Percentiles rank a stretch among this genome's conserved stretches.
phyloP scores from a whole-genome alignment of 2,329 filamentous ascomycete genomes.

The Penicillium sp. region DNA sequence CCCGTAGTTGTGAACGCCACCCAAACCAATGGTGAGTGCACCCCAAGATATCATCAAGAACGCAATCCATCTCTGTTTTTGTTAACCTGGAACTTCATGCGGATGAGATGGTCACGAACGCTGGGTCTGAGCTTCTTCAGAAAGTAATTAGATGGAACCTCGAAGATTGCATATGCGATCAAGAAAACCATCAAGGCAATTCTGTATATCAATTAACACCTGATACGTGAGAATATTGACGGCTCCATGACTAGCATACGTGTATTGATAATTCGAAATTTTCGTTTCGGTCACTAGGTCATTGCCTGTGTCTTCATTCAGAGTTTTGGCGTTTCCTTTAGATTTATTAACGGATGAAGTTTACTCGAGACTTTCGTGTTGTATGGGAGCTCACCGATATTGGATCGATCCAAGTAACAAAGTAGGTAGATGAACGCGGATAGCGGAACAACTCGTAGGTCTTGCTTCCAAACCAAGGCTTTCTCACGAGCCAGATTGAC shows the following conservation, averaged over 20 bases:
- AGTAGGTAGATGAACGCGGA: slow-evolving; percentile 42
- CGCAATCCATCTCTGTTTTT: slow-evolving; percentile 40
- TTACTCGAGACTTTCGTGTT: background rate
- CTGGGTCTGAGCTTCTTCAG: slow-evolving; percentile 7
- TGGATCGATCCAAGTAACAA: slow-evolving; percentile 38
- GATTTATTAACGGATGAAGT: no score
- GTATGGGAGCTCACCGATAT: slow-evolving; percentile 27
- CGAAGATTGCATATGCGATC: slow-evolving; percentile 30
- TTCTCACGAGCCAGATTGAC: slow-evolving; percentile 25
- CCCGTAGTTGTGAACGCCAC: slow-evolving; percentile 9
- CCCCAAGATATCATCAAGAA: slow-evolving; percentile 31
- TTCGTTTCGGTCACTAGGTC: slow-evolving; percentile 38
- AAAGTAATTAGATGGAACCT: slow-evolving; percentile 26
- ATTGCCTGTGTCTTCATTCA: slow-evolving; percentile 43
- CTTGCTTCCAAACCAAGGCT: slow-evolving; percentile 61
- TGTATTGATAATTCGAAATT: slow-evolving; percentile 1
- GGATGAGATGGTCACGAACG: background rate
- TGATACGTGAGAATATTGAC: background rate
- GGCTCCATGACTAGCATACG: background rate
- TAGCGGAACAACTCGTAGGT: slow-evolving; percentile 66
- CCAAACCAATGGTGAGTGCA: slow-evolving; percentile 14
- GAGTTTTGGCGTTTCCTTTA: slow-evolving; percentile 46
- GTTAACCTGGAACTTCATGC: slow-evolving; percentile 8
- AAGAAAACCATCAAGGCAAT: slow-evolving; percentile 44
- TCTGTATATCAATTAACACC: background rate